These are phyloP conservation scores for Phoma sp. DNA, from an alignment of 2,329 filamentous ascomycete genomes.

Conservation along the genomic window DNA sequence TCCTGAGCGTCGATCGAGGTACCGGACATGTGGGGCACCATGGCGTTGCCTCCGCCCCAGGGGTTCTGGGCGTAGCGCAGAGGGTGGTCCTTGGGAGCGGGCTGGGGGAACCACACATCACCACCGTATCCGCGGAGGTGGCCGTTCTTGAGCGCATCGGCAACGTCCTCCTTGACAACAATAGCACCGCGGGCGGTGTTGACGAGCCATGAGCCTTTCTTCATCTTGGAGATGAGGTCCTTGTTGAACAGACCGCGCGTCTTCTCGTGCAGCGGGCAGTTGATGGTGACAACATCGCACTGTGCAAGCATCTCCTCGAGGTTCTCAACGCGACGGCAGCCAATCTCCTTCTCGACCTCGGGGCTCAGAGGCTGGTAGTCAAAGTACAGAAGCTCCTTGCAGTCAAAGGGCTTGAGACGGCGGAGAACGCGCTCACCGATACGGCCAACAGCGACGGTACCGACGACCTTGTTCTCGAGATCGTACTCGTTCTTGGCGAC, in stretches of 20 bases:
- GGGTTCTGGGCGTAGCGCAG: constrained; percentile 93
- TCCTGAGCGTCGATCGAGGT: constrained; percentile 97
- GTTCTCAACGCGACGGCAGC: constrained; percentile 83
- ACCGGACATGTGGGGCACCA: constrained; percentile 98
- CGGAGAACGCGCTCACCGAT: constrained; percentile 98
- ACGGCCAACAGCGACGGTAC: constrained; percentile 95
- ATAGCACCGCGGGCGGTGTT: constrained; percentile 99
- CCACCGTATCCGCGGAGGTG: constrained; percentile 89
- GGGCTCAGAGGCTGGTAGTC: constrained; percentile 94
- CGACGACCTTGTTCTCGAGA: constrained; percentile 95
- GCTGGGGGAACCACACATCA: constrained; percentile 97
- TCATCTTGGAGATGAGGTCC: constrained; percentile 98
- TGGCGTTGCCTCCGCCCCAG: constrained; percentile 97
- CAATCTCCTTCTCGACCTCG: constrained; percentile 94
- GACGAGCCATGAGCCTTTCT: constrained; percentile 95
- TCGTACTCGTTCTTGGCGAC: constrained; percentile 99
- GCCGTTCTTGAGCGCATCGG: constrained; percentile 87
- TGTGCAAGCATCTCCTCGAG: constrained; percentile 94
- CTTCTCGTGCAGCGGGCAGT: constrained; percentile 99
- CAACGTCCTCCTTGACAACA: constrained; percentile 98
- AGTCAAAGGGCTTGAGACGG: constrained; percentile 96
- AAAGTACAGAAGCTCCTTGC: constrained; percentile 99
- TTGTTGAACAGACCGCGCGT: constrained; percentile 97
- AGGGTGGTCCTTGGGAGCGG: constrained; percentile 89
- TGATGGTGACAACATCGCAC: constrained; percentile 98